These are phyloP conservation scores for Pterula multifida DNA, from an alignment of 1,284 basidiomycete genomes.

Conservation along the genomic window DNA sequence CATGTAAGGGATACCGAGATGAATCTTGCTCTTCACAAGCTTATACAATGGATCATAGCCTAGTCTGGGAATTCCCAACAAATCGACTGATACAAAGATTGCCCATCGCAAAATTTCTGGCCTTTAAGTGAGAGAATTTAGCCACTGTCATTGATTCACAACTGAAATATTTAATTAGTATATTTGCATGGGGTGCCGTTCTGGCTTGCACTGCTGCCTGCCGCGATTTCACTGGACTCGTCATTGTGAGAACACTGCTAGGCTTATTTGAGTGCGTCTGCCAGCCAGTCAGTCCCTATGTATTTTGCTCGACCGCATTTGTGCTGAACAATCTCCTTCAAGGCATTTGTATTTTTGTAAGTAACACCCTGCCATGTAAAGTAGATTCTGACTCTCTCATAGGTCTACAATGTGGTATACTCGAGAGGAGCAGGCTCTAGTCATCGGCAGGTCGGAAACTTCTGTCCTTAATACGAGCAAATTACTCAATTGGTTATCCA, in stretches of 20 bases:
- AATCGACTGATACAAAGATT: conserved; percentile 35
- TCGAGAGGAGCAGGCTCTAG: conserved; percentile 36
- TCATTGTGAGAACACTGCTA: conserved; percentile 34
- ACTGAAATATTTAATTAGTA: conserved; percentile 16
- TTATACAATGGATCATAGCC: conserved; percentile 13
- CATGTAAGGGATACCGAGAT: conserved; percentile 20
- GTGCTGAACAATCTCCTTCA: background rate
- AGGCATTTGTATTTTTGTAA: conserved; percentile 12
- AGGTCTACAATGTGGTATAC: conserved; percentile 43
- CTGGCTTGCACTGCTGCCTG: conserved; percentile 37
- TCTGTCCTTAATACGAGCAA: conserved; percentile 25
- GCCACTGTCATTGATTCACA: background rate
- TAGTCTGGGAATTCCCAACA: conserved; percentile 37
- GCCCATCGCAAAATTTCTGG: conserved; percentile 35
- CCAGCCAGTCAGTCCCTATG: conserved; percentile 34
- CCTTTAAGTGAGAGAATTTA: conserved; percentile 24
- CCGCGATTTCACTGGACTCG: conserved; percentile 31
- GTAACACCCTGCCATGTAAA: conserved; percentile 1
- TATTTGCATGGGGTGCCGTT: conserved; percentile 34
- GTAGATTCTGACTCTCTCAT: background rate
- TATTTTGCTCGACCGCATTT: background rate
- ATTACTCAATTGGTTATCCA: background rate
- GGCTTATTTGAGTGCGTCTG: conserved; percentile 39
- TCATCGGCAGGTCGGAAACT: conserved; percentile 21
- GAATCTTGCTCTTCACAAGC: background rate